Percentiles rank a stretch among this genome's conserved stretches.
Evolutionary conservation across 2,329 filamentous ascomycete species (phyloP).

Genomic region (Ustilaginoidea virens): DNA sequence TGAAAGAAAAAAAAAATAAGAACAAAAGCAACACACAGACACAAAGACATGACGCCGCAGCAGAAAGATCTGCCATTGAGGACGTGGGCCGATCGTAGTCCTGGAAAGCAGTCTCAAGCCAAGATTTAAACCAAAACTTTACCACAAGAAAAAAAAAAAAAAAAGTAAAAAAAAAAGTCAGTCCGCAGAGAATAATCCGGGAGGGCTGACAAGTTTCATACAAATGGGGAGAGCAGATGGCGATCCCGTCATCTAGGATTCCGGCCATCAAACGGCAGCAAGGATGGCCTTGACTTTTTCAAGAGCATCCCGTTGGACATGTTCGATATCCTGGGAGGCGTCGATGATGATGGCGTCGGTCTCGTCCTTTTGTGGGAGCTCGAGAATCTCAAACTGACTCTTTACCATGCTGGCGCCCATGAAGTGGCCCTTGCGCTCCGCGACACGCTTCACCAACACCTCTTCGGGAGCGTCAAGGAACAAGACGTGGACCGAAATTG

Average conservation of each 20-base stretch:
- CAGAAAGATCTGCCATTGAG: too few species aligned
- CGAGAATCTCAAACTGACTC: slow-evolving; percentile 79
- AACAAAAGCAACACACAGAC: too few species aligned
- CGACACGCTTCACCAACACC: slow-evolving; percentile 61
- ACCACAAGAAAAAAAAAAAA: background rate
- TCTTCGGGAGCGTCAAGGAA: slow-evolving; percentile 71
- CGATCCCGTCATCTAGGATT: background rate
- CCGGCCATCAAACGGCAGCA: slow-evolving; percentile 9
- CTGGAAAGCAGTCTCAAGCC: too few species aligned
- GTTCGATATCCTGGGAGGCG: slow-evolving; percentile 40
- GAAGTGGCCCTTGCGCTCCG: slow-evolving; percentile 66
- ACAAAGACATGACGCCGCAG: too few species aligned
- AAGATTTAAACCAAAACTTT: too few species aligned
- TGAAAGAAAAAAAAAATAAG: too few species aligned
- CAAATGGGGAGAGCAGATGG: too few species aligned
- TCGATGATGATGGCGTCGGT: slow-evolving; percentile 58
- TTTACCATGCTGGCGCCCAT: slow-evolving; percentile 95
- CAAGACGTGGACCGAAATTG: slow-evolving; percentile 77
- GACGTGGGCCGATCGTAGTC: too few species aligned
- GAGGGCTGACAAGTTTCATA: too few species aligned
- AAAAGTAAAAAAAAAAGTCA: background rate
- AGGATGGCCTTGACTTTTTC: slow-evolving; percentile 40
- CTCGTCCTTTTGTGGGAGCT: slow-evolving; percentile 59
- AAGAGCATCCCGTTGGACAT: slow-evolving; percentile 46
- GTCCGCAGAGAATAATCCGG: background rate